Conservation (phyloP, 2,329 filamentous ascomycete species). For the Fusarium verrucosum region DNA sequence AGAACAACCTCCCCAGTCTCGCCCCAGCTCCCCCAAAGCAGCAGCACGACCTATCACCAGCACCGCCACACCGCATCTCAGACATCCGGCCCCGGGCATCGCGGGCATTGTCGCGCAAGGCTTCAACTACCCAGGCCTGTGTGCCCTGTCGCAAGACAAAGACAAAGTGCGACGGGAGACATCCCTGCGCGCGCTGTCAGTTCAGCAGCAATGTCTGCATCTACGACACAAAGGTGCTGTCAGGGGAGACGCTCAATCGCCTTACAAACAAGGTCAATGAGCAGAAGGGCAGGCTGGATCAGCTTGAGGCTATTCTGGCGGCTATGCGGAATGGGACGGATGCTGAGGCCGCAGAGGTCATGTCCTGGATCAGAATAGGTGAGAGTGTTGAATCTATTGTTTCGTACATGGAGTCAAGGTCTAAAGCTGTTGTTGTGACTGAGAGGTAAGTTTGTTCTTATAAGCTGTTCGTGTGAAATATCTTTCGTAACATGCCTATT, state of each 20-base stretch:
- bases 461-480: neutral
- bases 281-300: constrained; percentile 9
- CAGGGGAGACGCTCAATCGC: constrained; percentile 19
- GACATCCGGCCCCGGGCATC: neutral
- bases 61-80: neutral
- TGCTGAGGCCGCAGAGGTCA: constrained; percentile 20
- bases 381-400: constrained; percentile 13
- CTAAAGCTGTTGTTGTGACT: neutral
- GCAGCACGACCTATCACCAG: neutral
- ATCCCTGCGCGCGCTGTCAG: constrained; percentile 8
- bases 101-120: constrained; percentile 1
- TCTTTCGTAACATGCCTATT: neutral
- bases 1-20: constrained; percentile 9
- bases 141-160: constrained; percentile 21
- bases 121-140: constrained; percentile 8
- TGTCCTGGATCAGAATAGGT: constrained; percentile 24
- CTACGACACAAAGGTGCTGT: constrained; percentile 14
- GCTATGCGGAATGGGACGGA: constrained; percentile 11
- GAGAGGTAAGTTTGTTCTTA: neutral
- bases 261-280: constrained; percentile 14
- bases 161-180: constrained; percentile 18
- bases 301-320: constrained; percentile 22
- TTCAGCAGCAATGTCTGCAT: neutral
- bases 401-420: constrained; percentile 14
- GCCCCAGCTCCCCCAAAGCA: constrained; percentile 6